Base-by-base conservation (phyloP, 176 grass and related monocot species). In the barley (Hordeum vulgare) region DNA sequence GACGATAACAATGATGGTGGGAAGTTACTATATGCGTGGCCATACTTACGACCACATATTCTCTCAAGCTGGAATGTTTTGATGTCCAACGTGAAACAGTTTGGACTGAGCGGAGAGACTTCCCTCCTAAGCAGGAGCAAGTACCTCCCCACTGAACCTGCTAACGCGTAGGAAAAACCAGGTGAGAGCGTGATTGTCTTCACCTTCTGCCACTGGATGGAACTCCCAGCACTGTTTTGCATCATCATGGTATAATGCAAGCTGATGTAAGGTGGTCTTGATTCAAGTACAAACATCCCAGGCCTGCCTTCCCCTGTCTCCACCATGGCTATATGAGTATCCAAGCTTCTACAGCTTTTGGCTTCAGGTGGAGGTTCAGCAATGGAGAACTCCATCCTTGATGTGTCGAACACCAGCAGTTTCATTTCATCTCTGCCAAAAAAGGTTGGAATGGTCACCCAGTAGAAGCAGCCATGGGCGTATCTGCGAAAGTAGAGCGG, bases 311-410 rank as follows among this genome's bases (percentile, higher is more conserved):
- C 10, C 23, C 24, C 58, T 26, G 58, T 24, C 23, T 61, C 24
- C 28, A 65, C 62, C 29, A 34, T 31, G 62, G 62, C 62, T 34
- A 65, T 6, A 34, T 3, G 7, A 28, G n/a, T n/a, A n/a, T n/a
- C n/a, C n/a, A n/a, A n/a, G n/a, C 0, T 6, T 37, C 1, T 7
- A 34, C 0, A 33, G 2, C 27, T 8, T 65, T 0, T 34, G 28
- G 14, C 27, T 34, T 34, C 62, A 14, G 14, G 2, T 0, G 28
- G 62, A 15, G 6, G 2, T 6, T 65, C 13, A 9, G 15, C 13
- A 18, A 65, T 4, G 6, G 35, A 65, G 62, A 65, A 65, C 14
- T 65, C 62, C 62, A 34, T 65, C 28, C 7, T 65, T 15, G 5
- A 0, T 2, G 7, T 4, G 62, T 65, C 62, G 29, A 65, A 29